phyloP scores from a whole-genome alignment of 306 rosid species.

The Pyrus betulifolia region DNA sequence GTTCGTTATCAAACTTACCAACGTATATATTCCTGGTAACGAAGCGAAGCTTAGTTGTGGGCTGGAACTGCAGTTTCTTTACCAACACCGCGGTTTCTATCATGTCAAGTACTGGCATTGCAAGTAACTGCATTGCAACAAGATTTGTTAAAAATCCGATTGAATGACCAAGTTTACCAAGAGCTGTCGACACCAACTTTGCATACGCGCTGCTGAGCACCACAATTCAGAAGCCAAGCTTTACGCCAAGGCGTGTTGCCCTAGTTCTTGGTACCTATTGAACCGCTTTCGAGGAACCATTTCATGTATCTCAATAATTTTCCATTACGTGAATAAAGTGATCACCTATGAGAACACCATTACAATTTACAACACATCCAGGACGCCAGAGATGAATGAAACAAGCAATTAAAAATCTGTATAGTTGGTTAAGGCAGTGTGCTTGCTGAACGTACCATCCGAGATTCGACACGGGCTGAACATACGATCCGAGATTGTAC shows the following conservation, averaged over 20 bases:
- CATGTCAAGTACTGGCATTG: slow-evolving; percentile 87
- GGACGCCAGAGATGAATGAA: slow-evolving; percentile 48
- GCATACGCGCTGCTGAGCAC: slow-evolving; percentile 63
- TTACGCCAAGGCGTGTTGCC: slow-evolving; percentile 76
- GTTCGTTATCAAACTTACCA: slow-evolving; percentile 29
- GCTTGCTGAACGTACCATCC: slow-evolving; percentile 40
- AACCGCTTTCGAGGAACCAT: slow-evolving; percentile 74
- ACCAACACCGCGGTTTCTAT: slow-evolving; percentile 48
- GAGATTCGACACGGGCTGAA: slow-evolving; percentile 34
- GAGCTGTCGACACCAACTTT: slow-evolving; percentile 46
- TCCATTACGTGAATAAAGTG: slow-evolving; percentile 63
- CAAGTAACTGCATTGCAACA: slow-evolving; percentile 49
- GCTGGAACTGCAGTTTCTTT: slow-evolving; percentile 43
- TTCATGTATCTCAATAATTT: slow-evolving; percentile 87
- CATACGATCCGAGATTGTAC: slow-evolving; percentile 65
- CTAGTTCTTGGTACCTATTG: slow-evolving; percentile 69
- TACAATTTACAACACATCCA: slow-evolving; percentile 35
- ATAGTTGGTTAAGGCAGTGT: too few species aligned
- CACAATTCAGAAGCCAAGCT: slow-evolving; percentile 66
- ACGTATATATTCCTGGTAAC: slow-evolving; percentile 44
- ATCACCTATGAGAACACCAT: slow-evolving; percentile 58
- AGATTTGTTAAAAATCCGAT: not conserved
- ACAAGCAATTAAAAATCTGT: not conserved
- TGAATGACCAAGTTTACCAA: not conserved
- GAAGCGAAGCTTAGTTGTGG: slow-evolving; percentile 40